phyloP scores from a whole-genome alignment of 202 grass and related monocot species.

The Carex arenaria region DNA sequence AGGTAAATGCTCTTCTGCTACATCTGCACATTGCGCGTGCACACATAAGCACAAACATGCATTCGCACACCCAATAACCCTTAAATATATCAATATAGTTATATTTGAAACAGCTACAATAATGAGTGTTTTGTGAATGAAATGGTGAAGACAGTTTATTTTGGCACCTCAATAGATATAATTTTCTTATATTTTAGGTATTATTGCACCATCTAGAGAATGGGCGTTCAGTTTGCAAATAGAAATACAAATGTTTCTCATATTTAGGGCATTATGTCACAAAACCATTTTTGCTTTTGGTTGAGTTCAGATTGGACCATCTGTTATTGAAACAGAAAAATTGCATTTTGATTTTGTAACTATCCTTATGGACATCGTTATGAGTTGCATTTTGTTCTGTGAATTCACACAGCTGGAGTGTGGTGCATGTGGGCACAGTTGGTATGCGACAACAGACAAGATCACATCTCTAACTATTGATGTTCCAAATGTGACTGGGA shows the following conservation, averaged over 20 bases:
- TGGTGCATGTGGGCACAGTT: constrained; percentile 60
- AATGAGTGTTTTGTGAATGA: background rate
- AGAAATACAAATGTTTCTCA: background rate
- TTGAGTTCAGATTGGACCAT: background rate
- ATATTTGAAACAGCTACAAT: background rate
- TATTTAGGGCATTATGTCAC: background rate
- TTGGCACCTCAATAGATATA: background rate
- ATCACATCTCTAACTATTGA: constrained; percentile 66
- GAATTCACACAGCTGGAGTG: constrained; percentile 59
- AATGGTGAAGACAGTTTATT: background rate
- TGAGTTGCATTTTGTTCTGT: background rate
- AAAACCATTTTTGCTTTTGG: background rate
- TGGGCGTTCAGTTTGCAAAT: background rate
- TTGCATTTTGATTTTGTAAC: background rate
- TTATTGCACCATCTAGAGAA: background rate
- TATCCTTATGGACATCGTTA: background rate
- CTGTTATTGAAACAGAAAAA: background rate
- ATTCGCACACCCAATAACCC: background rate
- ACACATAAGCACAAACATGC: background rate
- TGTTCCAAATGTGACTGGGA: constrained; percentile 40
- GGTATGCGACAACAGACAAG: constrained; percentile 75
- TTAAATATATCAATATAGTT: background rate
- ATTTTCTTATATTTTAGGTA: background rate
- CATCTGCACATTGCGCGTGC: background rate
- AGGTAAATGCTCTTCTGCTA: constrained; percentile 37